phyloP scores from a whole-genome alignment of 2,329 filamentous ascomycete species.

The Colletotrichum neosansevieriae region DNA sequence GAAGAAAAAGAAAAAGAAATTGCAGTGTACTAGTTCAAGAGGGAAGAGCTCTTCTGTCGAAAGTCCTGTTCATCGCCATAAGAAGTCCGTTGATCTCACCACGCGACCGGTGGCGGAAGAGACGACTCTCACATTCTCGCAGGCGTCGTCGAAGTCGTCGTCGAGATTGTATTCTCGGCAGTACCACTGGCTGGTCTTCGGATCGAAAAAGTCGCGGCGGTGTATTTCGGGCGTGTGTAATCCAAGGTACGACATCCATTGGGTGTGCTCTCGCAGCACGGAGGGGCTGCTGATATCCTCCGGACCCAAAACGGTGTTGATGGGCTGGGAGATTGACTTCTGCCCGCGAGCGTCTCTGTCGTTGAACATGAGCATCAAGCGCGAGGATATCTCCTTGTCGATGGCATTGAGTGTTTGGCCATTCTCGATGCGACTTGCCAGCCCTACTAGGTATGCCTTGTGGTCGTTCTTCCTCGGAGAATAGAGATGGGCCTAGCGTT shows the following conservation, averaged over 20 bases:
- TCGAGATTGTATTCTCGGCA: constrained; percentile 37
- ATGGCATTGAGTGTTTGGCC: constrained; percentile 32
- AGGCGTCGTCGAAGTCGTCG: constrained; percentile 35
- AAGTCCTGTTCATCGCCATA: constrained; percentile 16
- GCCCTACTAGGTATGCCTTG: constrained; percentile 26
- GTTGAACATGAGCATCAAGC: constrained; percentile 40
- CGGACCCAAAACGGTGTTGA: constrained; percentile 29
- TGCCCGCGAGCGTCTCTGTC: constrained; percentile 37
- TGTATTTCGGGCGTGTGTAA: constrained; percentile 27
- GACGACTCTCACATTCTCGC: constrained; percentile 27
- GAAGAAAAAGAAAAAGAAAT: no score
- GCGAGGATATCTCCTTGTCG: constrained; percentile 33
- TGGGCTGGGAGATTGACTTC: constrained; percentile 35
- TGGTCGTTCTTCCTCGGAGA: constrained; percentile 38
- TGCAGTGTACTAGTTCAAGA: no score
- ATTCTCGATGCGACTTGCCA: constrained; percentile 29
- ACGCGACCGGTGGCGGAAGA: constrained; percentile 30
- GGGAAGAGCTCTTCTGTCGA: no score
- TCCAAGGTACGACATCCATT: constrained; percentile 38
- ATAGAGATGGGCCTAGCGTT: constrained; percentile 31
- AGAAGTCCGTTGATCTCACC: constrained; percentile 27
- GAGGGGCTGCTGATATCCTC: constrained; percentile 36
- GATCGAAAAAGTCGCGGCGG: constrained; percentile 32
- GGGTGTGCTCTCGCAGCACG: constrained; percentile 34
- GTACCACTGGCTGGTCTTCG: constrained; percentile 30